phyloP scores from a whole-genome alignment of 805 yeast genomes.

The Sungouiozyma intestinalis region DNA sequence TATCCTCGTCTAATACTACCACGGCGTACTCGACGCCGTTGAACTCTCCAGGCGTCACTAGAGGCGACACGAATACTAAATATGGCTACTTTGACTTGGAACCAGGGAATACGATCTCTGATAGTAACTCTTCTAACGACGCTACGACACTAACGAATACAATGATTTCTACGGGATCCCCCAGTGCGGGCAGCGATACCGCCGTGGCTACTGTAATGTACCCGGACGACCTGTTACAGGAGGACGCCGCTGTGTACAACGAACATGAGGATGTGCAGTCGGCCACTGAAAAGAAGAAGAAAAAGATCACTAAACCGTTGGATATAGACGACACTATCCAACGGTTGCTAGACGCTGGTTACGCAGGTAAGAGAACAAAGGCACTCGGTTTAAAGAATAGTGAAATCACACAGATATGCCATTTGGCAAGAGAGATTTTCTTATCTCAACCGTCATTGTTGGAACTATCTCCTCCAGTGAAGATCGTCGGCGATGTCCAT shows the following conservation, averaged over 20 bases:
- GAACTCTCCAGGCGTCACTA: conserved; percentile 23
- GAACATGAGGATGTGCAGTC: neutral
- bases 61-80: conserved; percentile 2
- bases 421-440: conserved; percentile 80
- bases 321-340: conserved; percentile 87
- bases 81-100: conserved; percentile 15
- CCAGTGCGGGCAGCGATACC: neutral
- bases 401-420: conserved; percentile 83
- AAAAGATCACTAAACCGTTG: conserved; percentile 23
- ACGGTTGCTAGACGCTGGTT: conserved; percentile 88
- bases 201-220: neutral
- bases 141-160: neutral
- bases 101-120: neutral
- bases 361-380: conserved; percentile 87
- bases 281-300: conserved; percentile 7
- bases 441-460: conserved; percentile 81
- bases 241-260: neutral
- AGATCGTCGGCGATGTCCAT: conserved; percentile 87
- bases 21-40: conserved; percentile 26
- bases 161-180: neutral
- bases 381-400: conserved; percentile 77
- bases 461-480: conserved; percentile 75
- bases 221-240: neutral
- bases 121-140: neutral
- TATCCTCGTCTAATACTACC: conserved; percentile 16